Conservation (phyloP, 164 flowering plant genomes). For the Aristolochia californica region DNA sequence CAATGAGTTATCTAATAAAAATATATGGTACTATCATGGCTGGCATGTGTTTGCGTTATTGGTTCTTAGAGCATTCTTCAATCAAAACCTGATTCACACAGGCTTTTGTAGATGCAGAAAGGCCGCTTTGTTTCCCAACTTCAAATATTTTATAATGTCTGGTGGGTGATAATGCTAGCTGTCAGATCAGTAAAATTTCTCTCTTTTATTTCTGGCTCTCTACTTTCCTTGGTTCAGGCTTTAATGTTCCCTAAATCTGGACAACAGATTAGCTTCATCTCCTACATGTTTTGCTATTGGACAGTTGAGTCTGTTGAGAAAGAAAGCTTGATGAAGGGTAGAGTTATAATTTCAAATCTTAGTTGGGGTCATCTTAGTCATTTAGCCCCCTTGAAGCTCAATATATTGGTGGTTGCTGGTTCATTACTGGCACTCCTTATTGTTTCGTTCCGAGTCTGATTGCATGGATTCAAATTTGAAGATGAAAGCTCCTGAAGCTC, state of each 20-base stretch:
- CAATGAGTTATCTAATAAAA: slow-evolving; percentile 2
- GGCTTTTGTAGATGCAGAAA: slow-evolving; percentile 8
- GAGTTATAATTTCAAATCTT: too few species aligned
- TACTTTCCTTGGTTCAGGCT: background rate
- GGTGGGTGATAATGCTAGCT: slow-evolving; percentile 25
- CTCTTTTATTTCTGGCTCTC: background rate
- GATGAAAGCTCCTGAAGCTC: slow-evolving; percentile 42
- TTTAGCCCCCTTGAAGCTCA: background rate
- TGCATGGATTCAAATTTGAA: slow-evolving; percentile 35
- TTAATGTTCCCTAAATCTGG: background rate
- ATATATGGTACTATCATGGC: slow-evolving; percentile 28
- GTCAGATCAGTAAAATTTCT: slow-evolving; percentile 13
- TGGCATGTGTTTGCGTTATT: slow-evolving; percentile 31
- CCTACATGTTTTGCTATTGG: background rate
- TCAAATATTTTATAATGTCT: slow-evolving; percentile 9
- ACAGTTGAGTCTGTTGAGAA: too few species aligned
- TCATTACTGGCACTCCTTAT: too few species aligned
- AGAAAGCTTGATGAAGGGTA: too few species aligned
- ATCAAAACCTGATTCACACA: slow-evolving; percentile 10
- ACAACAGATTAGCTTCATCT: background rate
- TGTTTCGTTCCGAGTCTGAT: too few species aligned
- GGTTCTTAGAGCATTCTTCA: slow-evolving; percentile 6
- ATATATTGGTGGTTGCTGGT: too few species aligned
- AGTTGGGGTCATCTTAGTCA: slow-evolving; percentile 3
- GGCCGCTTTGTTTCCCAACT: slow-evolving; percentile 18